Evolutionary conservation across 2,329 filamentous ascomycete genomes (phyloP).

Genomic region (Sarocladiaceae sp.): DNA sequence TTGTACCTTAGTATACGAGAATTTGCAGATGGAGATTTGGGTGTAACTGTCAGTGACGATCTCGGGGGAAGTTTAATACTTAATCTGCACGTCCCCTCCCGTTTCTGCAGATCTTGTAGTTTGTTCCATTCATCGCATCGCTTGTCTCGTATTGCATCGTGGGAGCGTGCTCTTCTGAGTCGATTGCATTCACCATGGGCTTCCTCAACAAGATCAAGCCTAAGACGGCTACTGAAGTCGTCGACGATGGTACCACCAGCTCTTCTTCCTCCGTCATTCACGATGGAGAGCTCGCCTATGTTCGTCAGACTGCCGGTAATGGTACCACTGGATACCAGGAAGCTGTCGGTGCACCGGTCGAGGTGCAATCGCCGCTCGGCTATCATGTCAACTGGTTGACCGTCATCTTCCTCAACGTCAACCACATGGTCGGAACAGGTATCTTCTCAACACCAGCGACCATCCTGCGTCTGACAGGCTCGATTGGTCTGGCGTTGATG

Average conservation of each 20-base stretch:
- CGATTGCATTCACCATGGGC: conserved; percentile 2
- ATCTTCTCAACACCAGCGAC: conserved; percentile 60
- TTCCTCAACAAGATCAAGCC: conserved; percentile 4
- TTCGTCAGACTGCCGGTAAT: conserved; percentile 42
- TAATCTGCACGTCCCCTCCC: too few relatives aligned
- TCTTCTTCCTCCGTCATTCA: conserved; percentile 18
- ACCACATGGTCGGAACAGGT: conserved; percentile 60
- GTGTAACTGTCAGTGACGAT: too few relatives aligned
- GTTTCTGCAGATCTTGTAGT: too few relatives aligned
- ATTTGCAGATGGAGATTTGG: too few relatives aligned
- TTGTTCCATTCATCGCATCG: not conserved
- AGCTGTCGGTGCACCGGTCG: conserved; percentile 57
- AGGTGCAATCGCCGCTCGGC: conserved; percentile 53
- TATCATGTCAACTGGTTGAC: conserved; percentile 53
- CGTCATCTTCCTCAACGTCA: conserved; percentile 57
- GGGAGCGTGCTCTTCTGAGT: too few relatives aligned
- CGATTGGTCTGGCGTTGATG: conserved; percentile 57
- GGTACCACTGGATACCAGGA: conserved; percentile 53
- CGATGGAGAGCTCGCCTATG: conserved; percentile 38
- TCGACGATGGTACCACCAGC: not conserved
- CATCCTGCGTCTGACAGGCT: conserved; percentile 57
- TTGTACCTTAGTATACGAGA: too few relatives aligned
- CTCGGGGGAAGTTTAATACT: too few relatives aligned
- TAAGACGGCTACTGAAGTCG: not conserved
- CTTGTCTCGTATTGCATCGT: too few relatives aligned